phyloP scores from a whole-genome alignment of 805 yeast genomes.

The Kuraishia cidri region DNA sequence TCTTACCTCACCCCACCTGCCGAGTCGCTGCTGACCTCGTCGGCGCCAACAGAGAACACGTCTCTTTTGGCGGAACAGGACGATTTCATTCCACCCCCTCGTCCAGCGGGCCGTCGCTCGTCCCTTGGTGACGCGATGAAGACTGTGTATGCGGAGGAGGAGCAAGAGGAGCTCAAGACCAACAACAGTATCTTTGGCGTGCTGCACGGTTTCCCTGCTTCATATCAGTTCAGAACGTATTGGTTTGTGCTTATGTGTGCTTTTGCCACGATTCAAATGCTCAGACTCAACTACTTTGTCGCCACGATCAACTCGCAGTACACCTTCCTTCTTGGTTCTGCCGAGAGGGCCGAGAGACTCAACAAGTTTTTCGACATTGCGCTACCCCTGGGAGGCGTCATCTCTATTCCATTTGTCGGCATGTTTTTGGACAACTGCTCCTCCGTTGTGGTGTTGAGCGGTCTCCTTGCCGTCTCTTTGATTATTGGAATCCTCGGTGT shows the following conservation, averaged over 20 bases:
- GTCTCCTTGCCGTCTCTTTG: constrained; percentile 30
- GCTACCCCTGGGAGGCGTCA: constrained; percentile 46
- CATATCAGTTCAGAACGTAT: constrained; percentile 37
- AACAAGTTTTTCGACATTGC: constrained; percentile 43
- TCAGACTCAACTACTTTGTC: constrained; percentile 47
- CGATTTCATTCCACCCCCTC: background rate
- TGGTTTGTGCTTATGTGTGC: constrained; percentile 43
- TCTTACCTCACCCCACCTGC: constrained; percentile 35
- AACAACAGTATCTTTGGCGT: constrained; percentile 43
- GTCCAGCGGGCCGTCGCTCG: constrained; percentile 26
- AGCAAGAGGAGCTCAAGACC: constrained; percentile 24
- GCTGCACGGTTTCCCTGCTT: constrained; percentile 41
- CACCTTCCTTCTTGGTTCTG: constrained; percentile 31
- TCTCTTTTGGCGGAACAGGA: constrained; percentile 4
- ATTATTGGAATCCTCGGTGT: constrained; percentile 41
- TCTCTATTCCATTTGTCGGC: constrained; percentile 48
- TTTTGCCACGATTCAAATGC: constrained; percentile 48
- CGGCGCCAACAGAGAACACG: constrained; percentile 7
- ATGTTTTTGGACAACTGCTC: constrained; percentile 38
- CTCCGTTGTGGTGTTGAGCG: constrained; percentile 31
- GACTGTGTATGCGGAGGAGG: constrained; percentile 43
- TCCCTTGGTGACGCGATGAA: constrained; percentile 50
- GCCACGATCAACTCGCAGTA: constrained; percentile 52
- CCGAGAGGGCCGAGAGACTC: constrained; percentile 25
- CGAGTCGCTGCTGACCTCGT: constrained; percentile 2